Evolutionary conservation across 2,329 filamentous ascomycete species (phyloP), one percentile per base, ranked within the genome.

Genomic region (Neonectria coccinea): DNA sequence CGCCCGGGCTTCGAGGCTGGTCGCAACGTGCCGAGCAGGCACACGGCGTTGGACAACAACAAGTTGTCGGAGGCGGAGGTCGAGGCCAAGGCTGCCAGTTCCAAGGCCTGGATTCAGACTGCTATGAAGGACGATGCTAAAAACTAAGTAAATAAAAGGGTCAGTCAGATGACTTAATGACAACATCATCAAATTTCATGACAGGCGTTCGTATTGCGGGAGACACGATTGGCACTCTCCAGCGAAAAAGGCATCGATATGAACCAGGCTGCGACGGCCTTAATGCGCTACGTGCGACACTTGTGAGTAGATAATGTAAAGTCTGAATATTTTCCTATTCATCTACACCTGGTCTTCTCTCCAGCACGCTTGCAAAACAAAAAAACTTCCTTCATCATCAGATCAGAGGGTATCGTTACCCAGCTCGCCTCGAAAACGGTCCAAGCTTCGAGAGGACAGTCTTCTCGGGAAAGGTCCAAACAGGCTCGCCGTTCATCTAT

Each of bases 1-100:
- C 86, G 93, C 1, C 89, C 91, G 0, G 93, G 84, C 2, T 86
- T 94, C 18, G 88, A 95, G 80, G 92, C 90, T 78, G 94, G 92
- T 20, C 84, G 89, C 59, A 85, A 95, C 79, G 88, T 95, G 12
- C 92, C 92, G 3, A 82, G 85, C 11, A 85, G 80, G 31, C 87
- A 94, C 73, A 89, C 84, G 71, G 88, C 91, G 25, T 77, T 91
- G 59, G 79, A 83, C 0, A 67, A 81, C 14, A 72, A 79, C 65
- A 79, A 78, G 45, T 66, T 82, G 71, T 80, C 78, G 0, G 83
- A 85, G 58, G 84, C 85, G 69, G 82, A 85, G 74, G 81, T 88
- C 68, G 89, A 92, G 52, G 80, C 85, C 69, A 75, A 83, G 70
- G 89, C 87, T 9, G 83, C 79, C 31, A 76, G 82, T 59, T 73